Conservation (phyloP, 805 yeast genomes). For the Candida adriatica region DNA sequence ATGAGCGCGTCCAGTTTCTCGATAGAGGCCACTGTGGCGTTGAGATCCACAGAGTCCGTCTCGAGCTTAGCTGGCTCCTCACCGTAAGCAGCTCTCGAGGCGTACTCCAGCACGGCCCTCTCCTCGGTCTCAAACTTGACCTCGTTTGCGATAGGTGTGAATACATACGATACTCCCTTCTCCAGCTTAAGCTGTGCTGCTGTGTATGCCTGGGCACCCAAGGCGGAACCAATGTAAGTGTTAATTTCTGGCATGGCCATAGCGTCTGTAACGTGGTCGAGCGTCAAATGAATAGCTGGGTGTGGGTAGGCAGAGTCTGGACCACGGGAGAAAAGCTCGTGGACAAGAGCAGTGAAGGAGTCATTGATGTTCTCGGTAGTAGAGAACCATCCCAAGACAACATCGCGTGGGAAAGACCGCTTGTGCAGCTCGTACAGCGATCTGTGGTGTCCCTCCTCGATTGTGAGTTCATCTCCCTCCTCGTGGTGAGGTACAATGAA, state of each 20-base stretch:
- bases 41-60: slow-evolving; percentile 34
- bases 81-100: slow-evolving; percentile 32
- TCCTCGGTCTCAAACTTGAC: slow-evolving; percentile 54
- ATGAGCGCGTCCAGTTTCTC: slow-evolving; percentile 39
- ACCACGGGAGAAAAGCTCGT: slow-evolving; percentile 62
- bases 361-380: slow-evolving; percentile 59
- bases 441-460: slow-evolving; percentile 72
- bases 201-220: slow-evolving; percentile 46
- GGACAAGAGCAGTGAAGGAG: slow-evolving; percentile 68
- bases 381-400: slow-evolving; percentile 83
- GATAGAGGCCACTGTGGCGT: slow-evolving; percentile 40
- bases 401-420: slow-evolving; percentile 71
- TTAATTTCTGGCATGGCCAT: slow-evolving; percentile 43
- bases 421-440: slow-evolving; percentile 64
- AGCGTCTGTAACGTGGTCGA: slow-evolving; percentile 43
- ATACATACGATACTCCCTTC: slow-evolving; percentile 44
- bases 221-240: slow-evolving; percentile 73
- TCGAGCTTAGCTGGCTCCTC: slow-evolving; percentile 24
- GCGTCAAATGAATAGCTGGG: slow-evolving; percentile 75
- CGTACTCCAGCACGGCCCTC: slow-evolving; percentile 45
- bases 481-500: slow-evolving; percentile 79
- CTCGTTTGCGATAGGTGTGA: slow-evolving; percentile 69
- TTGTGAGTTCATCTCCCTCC: slow-evolving; percentile 65
- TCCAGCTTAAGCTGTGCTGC: slow-evolving; percentile 32
- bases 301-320: slow-evolving; percentile 60